Base-by-base conservation (phyloP, 495 filamentous ascomycete species). In the Immersiella caudata region DNA sequence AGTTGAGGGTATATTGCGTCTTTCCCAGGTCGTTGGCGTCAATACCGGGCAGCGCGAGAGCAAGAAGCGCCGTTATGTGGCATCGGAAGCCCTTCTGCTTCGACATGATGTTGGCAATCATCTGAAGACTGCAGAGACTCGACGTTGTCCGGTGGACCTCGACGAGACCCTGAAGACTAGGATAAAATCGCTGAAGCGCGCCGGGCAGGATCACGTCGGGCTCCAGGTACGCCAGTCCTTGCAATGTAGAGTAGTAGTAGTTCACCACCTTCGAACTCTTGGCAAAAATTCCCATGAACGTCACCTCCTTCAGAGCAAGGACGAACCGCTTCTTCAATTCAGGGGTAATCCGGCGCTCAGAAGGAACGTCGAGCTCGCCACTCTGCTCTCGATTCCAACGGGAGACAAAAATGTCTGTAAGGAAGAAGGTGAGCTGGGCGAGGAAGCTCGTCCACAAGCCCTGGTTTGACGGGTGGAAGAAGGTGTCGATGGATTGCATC, bases 1-100 rank as follows among this genome's bases (percentile, higher is more conserved):
- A 97, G 62, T 94, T 91, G 59, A 99, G 82, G 1, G 94, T 94
- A 77, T 97, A 92, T 61, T 96, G 83, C 21, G 95, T 97, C 80
- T 99, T 99, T 68, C 94, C 93, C 33, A 99, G 83, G 79, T 99
- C 95, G 76, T 99, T 99, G 33, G 95, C 94, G 79, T 99, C 95
- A 60, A 99, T 96, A 33, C 95, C 95, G 1, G 95, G 95, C 46
- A 99, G 82, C 1, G 95, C 93, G 63, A 99, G 85, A 8, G 94
- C 96, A 21, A 99, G 79, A 36, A 98, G 78, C 0, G 94, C 93
- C 12, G 96, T 98, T 72, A 98, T 87, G 75, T 99, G 95, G 70
- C 96, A 98, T 64, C 95, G 86, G 68, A 93, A 97, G 25, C 95
- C 95, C 73, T 93, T 97, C 26, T 93, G 92, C 62, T 89, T 89